phyloP scores from a whole-genome alignment of 1,284 basidiomycete genomes.

The Microbotryum violaceum region DNA sequence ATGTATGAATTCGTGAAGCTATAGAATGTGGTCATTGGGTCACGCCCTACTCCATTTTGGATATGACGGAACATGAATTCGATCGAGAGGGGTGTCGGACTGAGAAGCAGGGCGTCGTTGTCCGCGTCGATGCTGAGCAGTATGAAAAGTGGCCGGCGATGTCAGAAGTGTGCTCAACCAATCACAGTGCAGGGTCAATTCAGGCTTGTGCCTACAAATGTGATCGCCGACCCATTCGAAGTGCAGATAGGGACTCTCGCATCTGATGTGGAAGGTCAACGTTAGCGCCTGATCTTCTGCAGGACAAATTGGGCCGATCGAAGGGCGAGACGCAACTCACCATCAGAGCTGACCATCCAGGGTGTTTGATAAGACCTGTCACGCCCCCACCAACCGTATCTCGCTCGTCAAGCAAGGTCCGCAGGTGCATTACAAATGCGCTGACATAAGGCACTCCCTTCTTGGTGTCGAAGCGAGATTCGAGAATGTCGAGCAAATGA shows the following conservation, averaged over 20 bases:
- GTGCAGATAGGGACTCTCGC: constrained; percentile 26
- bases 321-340: neutral
- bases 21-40: constrained; percentile 28
- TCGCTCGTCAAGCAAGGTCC: constrained; percentile 21
- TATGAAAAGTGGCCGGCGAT: neutral
- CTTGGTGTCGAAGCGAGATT: constrained; percentile 19
- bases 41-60: constrained; percentile 27
- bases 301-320: neutral
- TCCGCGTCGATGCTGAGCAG: constrained; percentile 15
- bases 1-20: constrained; percentile 9
- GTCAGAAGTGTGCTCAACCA: neutral
- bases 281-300: neutral
- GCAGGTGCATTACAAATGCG: constrained; percentile 26
- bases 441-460: constrained; percentile 26
- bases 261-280: constrained; percentile 2
- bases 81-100: constrained; percentile 18
- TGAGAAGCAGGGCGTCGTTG: constrained; percentile 21
- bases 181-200: too few relatives aligned
- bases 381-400: neutral
- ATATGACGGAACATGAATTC: constrained; percentile 24
- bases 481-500: constrained; percentile 29
- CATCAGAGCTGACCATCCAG: constrained; percentile 27
- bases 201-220: constrained; percentile 14
- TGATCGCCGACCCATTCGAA: constrained; percentile 22
- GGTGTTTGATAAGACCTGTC: neutral